Base-by-base conservation (phyloP, 1,139 yeast species). In the Hyphopichia burtonii region DNA sequence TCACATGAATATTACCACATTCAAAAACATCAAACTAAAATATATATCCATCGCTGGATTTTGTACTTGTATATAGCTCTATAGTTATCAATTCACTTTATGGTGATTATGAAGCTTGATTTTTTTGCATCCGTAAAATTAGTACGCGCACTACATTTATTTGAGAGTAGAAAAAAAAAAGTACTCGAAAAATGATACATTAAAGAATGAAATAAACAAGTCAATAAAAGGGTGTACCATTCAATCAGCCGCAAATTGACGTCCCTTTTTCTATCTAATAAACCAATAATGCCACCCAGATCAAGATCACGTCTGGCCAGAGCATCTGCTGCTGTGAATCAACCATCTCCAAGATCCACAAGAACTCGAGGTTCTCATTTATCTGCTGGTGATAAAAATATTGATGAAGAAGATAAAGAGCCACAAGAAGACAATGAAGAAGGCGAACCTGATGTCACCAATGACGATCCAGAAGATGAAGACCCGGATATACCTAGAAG, bases 361-460 rank as follows among this genome's bases (percentile, higher is more conserved):
- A 51, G 60, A 14, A 40, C 51, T n/a, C 52, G 51, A 36, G 47
- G 58, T 20, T 40, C 55, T 5, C 55, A 58, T 40, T 53, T 63
- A 30, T 56, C 68, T 2, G 69, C 67, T 2, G 49, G 63, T 47
- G 71, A 63, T 42, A 44, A 60, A 19, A 61, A 51, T 33, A 56
- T 57, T 15, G 67, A 59, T 11, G 58, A 53, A 5, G 67, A 56
- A 15, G 54, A 47, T 2, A 31, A 37, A 40, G 43, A 41, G 19
- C 44, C 37, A 12, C 23, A 40, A 12, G 40, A 36, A 19, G 47
- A 39, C 32, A 50, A 41, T 15, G 50, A 35, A 14, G 54, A 49
- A 6, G 55, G 45, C 22, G 48, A 44, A 4, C 58, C 45, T 18
- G 61, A 50, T 2, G 56, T 45, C 5, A 31, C 10, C 7, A 16